These are phyloP conservation scores for Blastocystis sp. DNA, from an alignment of 352 stramenopile genomes.

Conservation along the genomic window DNA sequence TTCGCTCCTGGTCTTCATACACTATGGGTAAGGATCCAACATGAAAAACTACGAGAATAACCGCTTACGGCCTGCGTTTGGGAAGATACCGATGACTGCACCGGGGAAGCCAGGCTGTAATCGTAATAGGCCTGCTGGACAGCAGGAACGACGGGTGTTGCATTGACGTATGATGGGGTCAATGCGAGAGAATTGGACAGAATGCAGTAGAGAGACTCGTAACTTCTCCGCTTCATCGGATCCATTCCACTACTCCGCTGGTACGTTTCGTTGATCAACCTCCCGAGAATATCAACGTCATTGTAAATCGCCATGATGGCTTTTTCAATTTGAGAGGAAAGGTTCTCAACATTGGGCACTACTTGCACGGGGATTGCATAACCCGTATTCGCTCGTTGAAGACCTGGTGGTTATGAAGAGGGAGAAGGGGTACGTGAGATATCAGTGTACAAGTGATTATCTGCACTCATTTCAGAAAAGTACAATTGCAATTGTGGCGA, in stretches of 20 bases:
- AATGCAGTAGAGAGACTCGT: slow-evolving; percentile 16
- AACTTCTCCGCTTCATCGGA: not conserved
- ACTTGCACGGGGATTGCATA: not conserved
- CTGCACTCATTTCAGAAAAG: not conserved
- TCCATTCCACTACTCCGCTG: not conserved
- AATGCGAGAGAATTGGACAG: not conserved
- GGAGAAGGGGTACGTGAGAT: not conserved
- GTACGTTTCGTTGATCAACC: slow-evolving; percentile 2
- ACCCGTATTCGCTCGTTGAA: not conserved
- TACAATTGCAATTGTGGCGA: too few species aligned
- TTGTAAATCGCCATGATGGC: slow-evolving; percentile 25
- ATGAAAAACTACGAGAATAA: not conserved
- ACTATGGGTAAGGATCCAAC: not conserved
- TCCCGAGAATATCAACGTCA: not conserved
- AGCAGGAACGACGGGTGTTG: not conserved
- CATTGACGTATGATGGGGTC: not conserved
- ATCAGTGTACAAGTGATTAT: slow-evolving; percentile 48
- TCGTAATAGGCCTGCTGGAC: not conserved
- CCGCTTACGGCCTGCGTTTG: not conserved
- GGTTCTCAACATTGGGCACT: not conserved
- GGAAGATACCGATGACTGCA: not conserved
- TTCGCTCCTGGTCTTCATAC: slow-evolving; percentile 27
- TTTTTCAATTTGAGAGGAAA: slow-evolving; percentile 21
- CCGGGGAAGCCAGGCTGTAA: too few species aligned
- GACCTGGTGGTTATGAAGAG: not conserved